A percentile compares a stretch with the other conserved stretches of the same genome.
These are phyloP conservation scores for Thermomucor indicae-seudaticae DNA, from an alignment of 371 early-diverging fungal species.

Conservation along the genomic window DNA sequence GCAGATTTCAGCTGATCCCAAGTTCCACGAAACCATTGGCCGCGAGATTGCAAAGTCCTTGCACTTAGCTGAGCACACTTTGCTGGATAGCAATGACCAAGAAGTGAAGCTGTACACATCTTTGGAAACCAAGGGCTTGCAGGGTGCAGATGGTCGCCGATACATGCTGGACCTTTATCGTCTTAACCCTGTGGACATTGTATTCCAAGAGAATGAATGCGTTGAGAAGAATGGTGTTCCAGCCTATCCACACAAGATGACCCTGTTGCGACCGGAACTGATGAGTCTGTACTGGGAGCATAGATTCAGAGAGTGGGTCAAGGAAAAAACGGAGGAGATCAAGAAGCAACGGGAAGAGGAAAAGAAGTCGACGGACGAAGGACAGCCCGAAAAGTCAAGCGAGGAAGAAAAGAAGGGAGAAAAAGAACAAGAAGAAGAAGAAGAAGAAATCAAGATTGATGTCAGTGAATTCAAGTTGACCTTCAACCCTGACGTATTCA, in stretches of 20 bases:
- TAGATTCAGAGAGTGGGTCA: constrained; percentile 64
- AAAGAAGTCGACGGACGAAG: constrained; percentile 31
- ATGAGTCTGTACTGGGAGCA: constrained; percentile 82
- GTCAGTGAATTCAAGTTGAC: constrained; percentile 64
- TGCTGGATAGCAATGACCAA: constrained; percentile 65
- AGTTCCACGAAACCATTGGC: constrained; percentile 73
- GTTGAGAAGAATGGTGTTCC: constrained; percentile 40
- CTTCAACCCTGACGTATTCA: constrained; percentile 84
- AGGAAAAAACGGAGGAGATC: constrained; percentile 52
- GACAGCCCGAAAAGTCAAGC: constrained; percentile 13
- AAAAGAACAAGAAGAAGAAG: constrained; percentile 32
- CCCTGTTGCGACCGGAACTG: constrained; percentile 85
- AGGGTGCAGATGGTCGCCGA: constrained; percentile 87
- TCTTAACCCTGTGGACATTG: constrained; percentile 85
- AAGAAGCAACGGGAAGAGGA: constrained; percentile 51
- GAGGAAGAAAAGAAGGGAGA: constrained; percentile 14
- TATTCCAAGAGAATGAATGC: constrained; percentile 77
- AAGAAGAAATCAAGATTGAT: constrained; percentile 52
- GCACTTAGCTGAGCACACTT: constrained; percentile 77
- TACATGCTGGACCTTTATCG: constrained; percentile 93
- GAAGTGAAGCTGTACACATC: constrained; percentile 71
- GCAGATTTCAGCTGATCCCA: constrained; percentile 60
- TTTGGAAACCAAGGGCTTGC: constrained; percentile 87
- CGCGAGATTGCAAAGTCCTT: constrained; percentile 70
- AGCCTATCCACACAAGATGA: constrained; percentile 88